Evolutionary conservation across 768 basidiomycete genomes (phyloP).

Genomic region (Lactifluus subvellereus): DNA sequence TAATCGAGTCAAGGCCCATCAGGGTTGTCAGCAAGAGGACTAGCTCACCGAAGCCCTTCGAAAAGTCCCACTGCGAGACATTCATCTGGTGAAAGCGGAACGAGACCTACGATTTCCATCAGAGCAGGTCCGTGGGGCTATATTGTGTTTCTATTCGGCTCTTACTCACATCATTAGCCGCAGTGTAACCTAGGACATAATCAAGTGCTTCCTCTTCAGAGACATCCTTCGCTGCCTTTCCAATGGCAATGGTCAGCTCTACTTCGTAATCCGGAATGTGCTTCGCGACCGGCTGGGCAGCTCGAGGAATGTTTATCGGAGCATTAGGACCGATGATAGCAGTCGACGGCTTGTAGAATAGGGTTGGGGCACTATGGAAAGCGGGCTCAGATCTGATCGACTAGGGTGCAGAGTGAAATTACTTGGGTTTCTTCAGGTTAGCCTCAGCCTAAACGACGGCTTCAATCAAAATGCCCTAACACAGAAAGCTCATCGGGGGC

Average conservation of each 20-base stretch:
- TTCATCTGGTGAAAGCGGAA: slow-evolving; percentile 80
- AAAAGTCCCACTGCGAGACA: slow-evolving; percentile 83
- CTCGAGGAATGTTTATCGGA: slow-evolving; percentile 57
- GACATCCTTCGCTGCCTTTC: slow-evolving; percentile 75
- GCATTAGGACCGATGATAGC: slow-evolving; percentile 67
- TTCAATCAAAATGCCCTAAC: neutral
- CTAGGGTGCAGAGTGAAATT: slow-evolving; percentile 25
- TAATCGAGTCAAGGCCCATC: neutral
- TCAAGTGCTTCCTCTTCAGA: slow-evolving; percentile 75
- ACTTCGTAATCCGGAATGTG: slow-evolving; percentile 81
- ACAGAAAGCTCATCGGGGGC: neutral
- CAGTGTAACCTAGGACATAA: slow-evolving; percentile 81
- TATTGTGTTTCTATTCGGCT: slow-evolving; percentile 11
- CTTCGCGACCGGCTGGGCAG: slow-evolving; percentile 61
- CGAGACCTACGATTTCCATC: slow-evolving; percentile 45
- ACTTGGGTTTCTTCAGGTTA: slow-evolving; percentile 59
- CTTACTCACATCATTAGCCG: slow-evolving; percentile 60
- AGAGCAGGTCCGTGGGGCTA: neutral
- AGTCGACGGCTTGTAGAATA: slow-evolving; percentile 75
- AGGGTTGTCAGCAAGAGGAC: neutral
- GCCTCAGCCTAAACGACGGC: slow-evolving; percentile 51
- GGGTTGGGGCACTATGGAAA: slow-evolving; percentile 50
- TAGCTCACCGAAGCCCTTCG: slow-evolving; percentile 72
- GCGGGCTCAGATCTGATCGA: neutral
- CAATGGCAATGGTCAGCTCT: slow-evolving; percentile 77